Evolutionary conservation across 495 filamentous ascomycete genomes (phyloP).

Genomic region (Ascobolus immersus): DNA sequence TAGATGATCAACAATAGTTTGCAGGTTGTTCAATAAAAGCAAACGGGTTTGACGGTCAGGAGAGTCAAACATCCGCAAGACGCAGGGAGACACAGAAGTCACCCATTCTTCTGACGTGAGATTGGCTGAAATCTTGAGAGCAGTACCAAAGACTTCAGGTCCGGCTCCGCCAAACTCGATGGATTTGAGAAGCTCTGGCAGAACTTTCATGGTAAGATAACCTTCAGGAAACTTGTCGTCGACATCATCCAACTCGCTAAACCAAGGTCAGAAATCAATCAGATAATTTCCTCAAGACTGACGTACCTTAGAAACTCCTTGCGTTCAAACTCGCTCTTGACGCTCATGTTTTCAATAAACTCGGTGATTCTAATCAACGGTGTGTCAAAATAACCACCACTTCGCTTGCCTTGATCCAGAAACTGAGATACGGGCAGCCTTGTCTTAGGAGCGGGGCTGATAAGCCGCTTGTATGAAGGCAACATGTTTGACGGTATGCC

Average conservation of each 20-base stretch:
- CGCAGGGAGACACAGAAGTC: slow-evolving; percentile 51
- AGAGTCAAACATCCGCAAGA: slow-evolving; percentile 68
- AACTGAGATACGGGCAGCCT: slow-evolving; percentile 65
- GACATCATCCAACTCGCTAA: slow-evolving; percentile 57
- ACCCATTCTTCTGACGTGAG: slow-evolving; percentile 78
- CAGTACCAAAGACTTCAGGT: slow-evolving; percentile 63
- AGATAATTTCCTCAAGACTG: background rate
- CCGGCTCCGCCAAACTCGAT: slow-evolving; percentile 94
- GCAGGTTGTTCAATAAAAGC: slow-evolving; percentile 69
- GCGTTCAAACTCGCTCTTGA: slow-evolving; percentile 62
- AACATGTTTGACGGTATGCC: slow-evolving; percentile 72
- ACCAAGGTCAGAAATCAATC: slow-evolving; percentile 8
- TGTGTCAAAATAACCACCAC: slow-evolving; percentile 72
- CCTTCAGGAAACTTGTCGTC: slow-evolving; percentile 90
- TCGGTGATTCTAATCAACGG: slow-evolving; percentile 75
- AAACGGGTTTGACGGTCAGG: slow-evolving; percentile 83
- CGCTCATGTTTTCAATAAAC: slow-evolving; percentile 68
- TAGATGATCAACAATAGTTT: slow-evolving; percentile 72
- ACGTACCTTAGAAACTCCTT: slow-evolving; percentile 61
- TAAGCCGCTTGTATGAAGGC: slow-evolving; percentile 61
- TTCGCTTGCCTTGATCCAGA: slow-evolving; percentile 63
- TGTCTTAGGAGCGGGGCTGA: slow-evolving; percentile 68
- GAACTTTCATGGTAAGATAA: slow-evolving; percentile 88
- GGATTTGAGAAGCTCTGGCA: slow-evolving; percentile 86
- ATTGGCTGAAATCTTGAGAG: slow-evolving; percentile 73